These are phyloP conservation scores for Aureobasidium sp. DNA, from an alignment of 2,329 filamentous ascomycete genomes.

Conservation along the genomic window DNA sequence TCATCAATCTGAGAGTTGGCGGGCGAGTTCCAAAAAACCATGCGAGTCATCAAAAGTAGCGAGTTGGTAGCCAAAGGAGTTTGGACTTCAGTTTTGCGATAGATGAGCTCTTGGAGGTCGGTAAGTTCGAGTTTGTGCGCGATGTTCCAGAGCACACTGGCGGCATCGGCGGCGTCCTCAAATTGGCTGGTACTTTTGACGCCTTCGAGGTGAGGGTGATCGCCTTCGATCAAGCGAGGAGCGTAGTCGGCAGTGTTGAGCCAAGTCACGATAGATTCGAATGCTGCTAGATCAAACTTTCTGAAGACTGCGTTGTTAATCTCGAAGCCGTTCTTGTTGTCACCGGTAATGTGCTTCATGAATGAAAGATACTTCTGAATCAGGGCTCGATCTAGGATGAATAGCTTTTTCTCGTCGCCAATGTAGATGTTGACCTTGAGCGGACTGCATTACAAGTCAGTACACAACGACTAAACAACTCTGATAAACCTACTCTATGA, in stretches of 20 bases:
- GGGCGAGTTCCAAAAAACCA: not conserved
- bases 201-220: not conserved
- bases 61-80: not conserved
- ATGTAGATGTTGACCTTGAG: constrained; percentile 10
- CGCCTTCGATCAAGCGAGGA: not conserved
- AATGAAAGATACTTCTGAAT: not conserved
- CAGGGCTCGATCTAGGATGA: not conserved
- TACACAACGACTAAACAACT: too few relatives aligned
- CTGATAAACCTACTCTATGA: not conserved
- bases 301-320: not conserved
- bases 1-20: not conserved
- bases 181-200: not conserved
- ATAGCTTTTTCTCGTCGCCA: not conserved
- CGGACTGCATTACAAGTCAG: not conserved
- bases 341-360: not conserved
- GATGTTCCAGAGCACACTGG: not conserved
- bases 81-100: constrained; percentile 5
- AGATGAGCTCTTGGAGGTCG: not conserved
- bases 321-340: not conserved
- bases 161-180: not conserved
- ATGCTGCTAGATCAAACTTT: not conserved
- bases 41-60: not conserved
- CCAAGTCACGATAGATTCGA: not conserved
- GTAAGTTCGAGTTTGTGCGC: not conserved
- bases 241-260: constrained; percentile 2